Evolutionary conservation across 2,329 filamentous ascomycete species (phyloP), one percentile per base, ranked within the genome.

Genomic region (Rugonectria rugulosa): DNA sequence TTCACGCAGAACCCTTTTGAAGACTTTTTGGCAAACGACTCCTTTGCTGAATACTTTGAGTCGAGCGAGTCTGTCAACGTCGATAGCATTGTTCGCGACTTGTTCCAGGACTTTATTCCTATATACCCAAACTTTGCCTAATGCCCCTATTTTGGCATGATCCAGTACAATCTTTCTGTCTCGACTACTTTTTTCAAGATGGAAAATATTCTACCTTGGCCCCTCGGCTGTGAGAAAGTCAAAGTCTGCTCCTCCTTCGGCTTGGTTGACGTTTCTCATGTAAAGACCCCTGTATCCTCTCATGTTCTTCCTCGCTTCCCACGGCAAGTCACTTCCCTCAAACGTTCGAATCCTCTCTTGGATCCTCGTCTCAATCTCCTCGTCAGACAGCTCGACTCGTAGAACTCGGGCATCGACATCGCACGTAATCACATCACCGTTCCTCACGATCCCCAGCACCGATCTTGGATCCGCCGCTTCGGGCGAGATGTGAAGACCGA

Each of bases 401-500:
- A 84, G 67, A 75, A 88, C 80, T 47, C 85, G 83, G 60, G 86
- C 86, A 34, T 84, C 88, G 46, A 89, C 87, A 73, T 93, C 88
- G 65, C 94, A 95, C 0, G 85, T 89, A 42, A 97, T 86, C 20
- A 87, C 69, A 72, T 97, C 93, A 0, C 92, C 92, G 57, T 91
- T 84, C 56, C 79, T 73, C 3, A 97, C 86, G 1, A 96, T 75
- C 0, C 90, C 93, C 59, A 97, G 84, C 1, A 92, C 90, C 0
- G 90, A 92, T 10, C 84, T 86, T 0, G 90, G 90, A 24, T 82
- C 74, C 0, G 90, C 91, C 1, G 92, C 91, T 73, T 97, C 93
- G 1, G 93, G 93, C 3, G 88, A 88, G 6, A 97, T 88, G 65
- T 97, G 93, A 6, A 95, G 86, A 0, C 95, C 91, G 61, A 97